Conservation (phyloP, 2,329 filamentous ascomycete species). For the Onygenales sp. region DNA sequence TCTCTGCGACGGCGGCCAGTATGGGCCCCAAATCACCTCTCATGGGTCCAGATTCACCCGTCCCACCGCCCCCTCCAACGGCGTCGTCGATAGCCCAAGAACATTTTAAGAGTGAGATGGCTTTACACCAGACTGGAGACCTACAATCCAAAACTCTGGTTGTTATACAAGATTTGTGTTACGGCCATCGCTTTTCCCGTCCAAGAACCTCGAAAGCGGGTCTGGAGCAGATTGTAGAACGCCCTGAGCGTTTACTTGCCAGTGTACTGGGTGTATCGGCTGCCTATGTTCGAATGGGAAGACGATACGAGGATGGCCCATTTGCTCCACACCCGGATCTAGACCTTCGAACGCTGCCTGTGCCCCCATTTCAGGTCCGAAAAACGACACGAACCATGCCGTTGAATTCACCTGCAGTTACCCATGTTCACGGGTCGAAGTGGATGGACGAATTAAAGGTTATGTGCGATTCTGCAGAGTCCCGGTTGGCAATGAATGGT, state of each 20-base stretch:
- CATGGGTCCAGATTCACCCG: conserved; percentile 6
- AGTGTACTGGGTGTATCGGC: conserved; percentile 70
- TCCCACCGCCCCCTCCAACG: conserved; percentile 28
- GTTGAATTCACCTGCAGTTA: conserved; percentile 67
- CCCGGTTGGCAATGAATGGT: conserved; percentile 64
- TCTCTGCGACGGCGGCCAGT: conserved; percentile 16
- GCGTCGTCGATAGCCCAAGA: conserved; percentile 53
- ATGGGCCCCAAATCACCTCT: conserved; percentile 21
- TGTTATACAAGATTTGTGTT: conserved; percentile 85
- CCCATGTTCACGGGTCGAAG: conserved; percentile 77
- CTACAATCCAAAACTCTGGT: conserved; percentile 58
- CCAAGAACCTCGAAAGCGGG: conserved; percentile 64
- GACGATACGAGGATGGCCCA: conserved; percentile 61
- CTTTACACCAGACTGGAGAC: conserved; percentile 45
- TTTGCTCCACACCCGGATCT: conserved; percentile 58
- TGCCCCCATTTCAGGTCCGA: conserved; percentile 71
- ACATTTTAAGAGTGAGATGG: conserved; percentile 62
- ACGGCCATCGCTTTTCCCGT: conserved; percentile 83
- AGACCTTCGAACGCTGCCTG: conserved; percentile 45
- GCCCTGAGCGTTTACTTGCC: conserved; percentile 83
- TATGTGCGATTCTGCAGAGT: conserved; percentile 75
- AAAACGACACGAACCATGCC: conserved; percentile 66
- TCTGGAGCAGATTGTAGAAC: conserved; percentile 77
- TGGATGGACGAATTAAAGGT: conserved; percentile 89
- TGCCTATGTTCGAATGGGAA: conserved; percentile 85